A percentile compares a stretch with the other conserved stretches of the same genome.
Evolutionary conservation across 768 basidiomycete genomes (phyloP).

Genomic region (Lanmaoa pseudosensibilis): DNA sequence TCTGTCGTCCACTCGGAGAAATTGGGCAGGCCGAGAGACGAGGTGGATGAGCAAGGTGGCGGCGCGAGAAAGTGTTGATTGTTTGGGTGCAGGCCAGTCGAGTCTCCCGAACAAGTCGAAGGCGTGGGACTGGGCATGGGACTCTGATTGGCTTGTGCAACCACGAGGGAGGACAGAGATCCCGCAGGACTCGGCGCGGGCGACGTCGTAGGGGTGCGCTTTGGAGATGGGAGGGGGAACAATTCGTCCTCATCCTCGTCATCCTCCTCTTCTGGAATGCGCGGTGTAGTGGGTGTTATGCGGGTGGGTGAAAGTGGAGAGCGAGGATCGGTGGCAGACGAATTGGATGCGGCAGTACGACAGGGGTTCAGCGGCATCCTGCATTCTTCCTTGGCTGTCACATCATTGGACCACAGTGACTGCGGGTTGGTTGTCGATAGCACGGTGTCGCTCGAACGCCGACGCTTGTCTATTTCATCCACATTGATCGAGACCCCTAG

Average conservation of each 20-base stretch:
- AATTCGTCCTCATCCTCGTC: constrained; percentile 59
- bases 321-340: not conserved
- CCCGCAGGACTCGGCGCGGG: constrained; percentile 36
- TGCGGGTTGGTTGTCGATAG: not conserved
- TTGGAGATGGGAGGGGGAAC: constrained; percentile 60
- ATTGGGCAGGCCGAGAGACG: constrained; percentile 26
- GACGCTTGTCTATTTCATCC: constrained; percentile 64
- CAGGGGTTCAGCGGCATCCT: not conserved
- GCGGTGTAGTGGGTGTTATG: constrained; percentile 15
- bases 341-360: not conserved
- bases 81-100: not conserved
- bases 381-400: not conserved
- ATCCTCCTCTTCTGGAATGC: constrained; percentile 34
- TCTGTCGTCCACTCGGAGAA: constrained; percentile 13
- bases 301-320: constrained; percentile 14
- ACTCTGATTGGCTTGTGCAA: not conserved
- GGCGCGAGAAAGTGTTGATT: constrained; percentile 22
- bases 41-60: constrained; percentile 24
- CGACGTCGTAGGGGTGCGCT: constrained; percentile 49
- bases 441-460: constrained; percentile 43
- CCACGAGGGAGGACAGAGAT: constrained; percentile 29
- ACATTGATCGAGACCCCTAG: constrained; percentile 46
- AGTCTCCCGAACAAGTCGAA: constrained; percentile 22
- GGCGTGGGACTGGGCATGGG: constrained; percentile 7
- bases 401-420: not conserved